Evolutionary conservation across 805 yeast species (phyloP), one percentile per base, ranked within the genome.

Genomic region (Hanseniaspora thailandica): DNA sequence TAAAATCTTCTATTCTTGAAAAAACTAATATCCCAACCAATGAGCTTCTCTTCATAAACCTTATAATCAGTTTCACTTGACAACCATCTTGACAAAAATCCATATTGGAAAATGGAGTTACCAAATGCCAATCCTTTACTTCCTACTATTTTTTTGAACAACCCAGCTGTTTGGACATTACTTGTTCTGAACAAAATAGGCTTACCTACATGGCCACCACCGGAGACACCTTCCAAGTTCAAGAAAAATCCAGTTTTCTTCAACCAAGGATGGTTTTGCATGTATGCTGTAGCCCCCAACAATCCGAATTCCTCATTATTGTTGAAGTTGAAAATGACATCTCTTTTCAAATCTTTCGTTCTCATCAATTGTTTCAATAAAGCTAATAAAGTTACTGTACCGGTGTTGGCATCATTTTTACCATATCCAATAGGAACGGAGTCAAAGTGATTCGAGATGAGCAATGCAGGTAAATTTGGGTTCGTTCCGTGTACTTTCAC

Each of bases 351-450:
- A 57, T 76, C 82, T 10, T 65, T 56, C 1, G 66, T 17, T 23
- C 40, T 12, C 8, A 49, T 10, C 58, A 70, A 76, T 59, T 77
- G 67, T 39, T 78, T 73, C 55, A 88, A 67, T 2, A 85, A 69
- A 1, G 88, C 94, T 46, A 88, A 68, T 73, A 88, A 70, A 9
- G 93, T 75, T 1, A 88, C 95, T 56, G 86, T 73, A 8, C 96
- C 96, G 70, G 81, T 80, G 1, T 96, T 96, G 62, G 87, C 96
- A 64, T 89, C 97, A 2, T 96, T 89, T 1, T 93, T 80, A 30
- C 97, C 97, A 60, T 71, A 79, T 4, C 87, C 80, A 2, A 94
- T 78, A 20, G 96, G 94, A 7, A 88, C 96, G 7, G 90, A 79
- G 68, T 88, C 97, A 61, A 71, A 89, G 68, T 89, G 97, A 5